These are phyloP conservation scores for Starmerella tilneyi DNA, from an alignment of 805 yeast species.

Conservation along the genomic window DNA sequence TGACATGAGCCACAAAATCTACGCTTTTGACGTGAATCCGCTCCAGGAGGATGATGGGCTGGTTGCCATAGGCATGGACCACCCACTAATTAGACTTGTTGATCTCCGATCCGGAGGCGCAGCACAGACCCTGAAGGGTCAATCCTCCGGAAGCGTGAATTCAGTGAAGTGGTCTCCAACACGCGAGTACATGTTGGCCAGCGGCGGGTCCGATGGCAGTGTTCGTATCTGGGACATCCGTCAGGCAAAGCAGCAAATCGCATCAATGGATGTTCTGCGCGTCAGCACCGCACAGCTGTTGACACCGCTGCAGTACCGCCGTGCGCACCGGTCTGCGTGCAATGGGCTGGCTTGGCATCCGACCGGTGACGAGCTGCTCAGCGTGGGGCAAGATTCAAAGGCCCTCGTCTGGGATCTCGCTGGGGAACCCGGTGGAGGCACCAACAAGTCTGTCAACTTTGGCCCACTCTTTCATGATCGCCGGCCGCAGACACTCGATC, in stretches of 20 bases:
- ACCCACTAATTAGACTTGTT: conserved; percentile 54
- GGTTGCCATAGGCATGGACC: conserved; percentile 63
- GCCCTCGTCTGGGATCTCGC: conserved; percentile 66
- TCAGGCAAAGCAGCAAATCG: conserved; percentile 51
- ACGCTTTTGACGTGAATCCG: conserved; percentile 53
- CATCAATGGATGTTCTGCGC: conserved; percentile 49
- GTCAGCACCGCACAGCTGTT: conserved; percentile 31
- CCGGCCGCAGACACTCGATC: conserved; percentile 46
- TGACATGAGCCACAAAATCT: conserved; percentile 50
- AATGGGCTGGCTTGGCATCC: conserved; percentile 73
- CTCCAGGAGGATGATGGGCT: conserved; percentile 38
- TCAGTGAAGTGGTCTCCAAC: conserved; percentile 69
- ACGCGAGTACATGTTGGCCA: conserved; percentile 49
- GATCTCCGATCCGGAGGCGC: conserved; percentile 67
- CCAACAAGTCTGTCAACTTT: conserved; percentile 58
- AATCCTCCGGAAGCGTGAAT: conserved; percentile 42
- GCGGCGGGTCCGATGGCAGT: conserved; percentile 76
- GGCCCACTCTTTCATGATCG: conserved; percentile 69
- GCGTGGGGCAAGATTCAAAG: conserved; percentile 73
- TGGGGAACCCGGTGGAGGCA: conserved; percentile 35
- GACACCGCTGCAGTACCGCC: conserved; percentile 30
- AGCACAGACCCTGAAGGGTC: conserved; percentile 61
- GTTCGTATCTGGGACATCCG: conserved; percentile 81
- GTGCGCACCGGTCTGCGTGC: conserved; percentile 69
- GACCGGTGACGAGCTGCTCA: conserved; percentile 49